Conservation (phyloP, 495 filamentous ascomycete genomes). For the Neurospora sp. region DNA sequence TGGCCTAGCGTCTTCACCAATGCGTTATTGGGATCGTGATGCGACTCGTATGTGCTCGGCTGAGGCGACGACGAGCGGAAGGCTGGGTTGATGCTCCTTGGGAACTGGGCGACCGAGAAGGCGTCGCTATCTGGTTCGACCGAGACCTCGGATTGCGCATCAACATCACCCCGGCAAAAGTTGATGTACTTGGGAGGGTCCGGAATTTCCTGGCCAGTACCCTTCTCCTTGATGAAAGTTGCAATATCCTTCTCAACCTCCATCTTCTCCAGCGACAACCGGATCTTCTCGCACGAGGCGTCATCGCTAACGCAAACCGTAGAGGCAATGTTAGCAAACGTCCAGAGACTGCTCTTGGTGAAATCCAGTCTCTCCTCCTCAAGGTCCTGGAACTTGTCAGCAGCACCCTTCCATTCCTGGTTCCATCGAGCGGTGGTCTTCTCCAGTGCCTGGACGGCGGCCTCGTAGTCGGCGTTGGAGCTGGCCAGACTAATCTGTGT, state of each 20-base stretch:
- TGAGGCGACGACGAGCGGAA: conserved; percentile 83
- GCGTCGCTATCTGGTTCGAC: conserved; percentile 53
- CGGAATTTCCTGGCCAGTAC: conserved; percentile 92
- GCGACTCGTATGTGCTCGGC: conserved; percentile 74
- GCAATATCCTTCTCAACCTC: conserved; percentile 95
- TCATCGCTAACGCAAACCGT: conserved; percentile 99
- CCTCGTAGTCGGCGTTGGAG: conserved; percentile 88
- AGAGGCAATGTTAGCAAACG: conserved; percentile 93
- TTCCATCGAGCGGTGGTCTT: conserved; percentile 97
- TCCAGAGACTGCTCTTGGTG: conserved; percentile 94
- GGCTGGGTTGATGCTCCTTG: conserved; percentile 86
- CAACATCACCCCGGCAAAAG: conserved; percentile 87
- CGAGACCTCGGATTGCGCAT: conserved; percentile 69
- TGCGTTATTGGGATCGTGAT: conserved; percentile 70
- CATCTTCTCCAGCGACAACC: conserved; percentile 87
- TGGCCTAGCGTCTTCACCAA: conserved; percentile 56
- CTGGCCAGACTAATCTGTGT: conserved; percentile 88
- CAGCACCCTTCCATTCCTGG: conserved; percentile 92
- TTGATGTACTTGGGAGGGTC: conserved; percentile 98
- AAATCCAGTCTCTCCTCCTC: conserved; percentile 97
- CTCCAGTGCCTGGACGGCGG: conserved; percentile 82
- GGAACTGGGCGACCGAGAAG: conserved; percentile 92
- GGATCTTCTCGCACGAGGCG: conserved; percentile 90
- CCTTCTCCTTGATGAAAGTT: conserved; percentile 76
- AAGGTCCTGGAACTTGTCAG: conserved; percentile 99